These are phyloP conservation scores for Mortierella sp. DNA, from an alignment of 371 early-diverging fungal genomes.

Conservation along the genomic window DNA sequence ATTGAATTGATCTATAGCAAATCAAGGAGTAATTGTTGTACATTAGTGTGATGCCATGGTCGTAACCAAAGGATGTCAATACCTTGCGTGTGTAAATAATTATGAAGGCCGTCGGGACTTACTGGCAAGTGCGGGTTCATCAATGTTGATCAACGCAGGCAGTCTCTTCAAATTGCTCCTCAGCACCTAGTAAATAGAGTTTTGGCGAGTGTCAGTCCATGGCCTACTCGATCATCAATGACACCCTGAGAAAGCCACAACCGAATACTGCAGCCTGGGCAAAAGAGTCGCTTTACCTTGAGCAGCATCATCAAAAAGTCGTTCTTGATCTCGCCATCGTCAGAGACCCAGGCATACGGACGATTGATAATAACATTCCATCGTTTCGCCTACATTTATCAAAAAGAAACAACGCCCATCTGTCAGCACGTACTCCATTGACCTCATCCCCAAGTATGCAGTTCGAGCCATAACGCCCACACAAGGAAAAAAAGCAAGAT, in stretches of 20 bases:
- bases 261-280: too few species aligned
- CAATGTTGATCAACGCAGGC: slow-evolving; percentile 52
- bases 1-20: slow-evolving; percentile 40
- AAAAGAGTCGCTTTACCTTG: slow-evolving; percentile 22
- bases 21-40: neutral
- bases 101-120: neutral
- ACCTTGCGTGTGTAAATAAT: neutral
- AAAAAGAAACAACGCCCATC: too few species aligned
- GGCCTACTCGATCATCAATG: too few species aligned
- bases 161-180: slow-evolving; percentile 52
- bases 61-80: neutral
- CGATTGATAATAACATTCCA: slow-evolving; percentile 52
- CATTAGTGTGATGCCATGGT: neutral
- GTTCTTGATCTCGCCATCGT: slow-evolving; percentile 43
- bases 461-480: neutral
- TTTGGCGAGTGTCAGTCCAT: too few species aligned
- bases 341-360: slow-evolving; percentile 51
- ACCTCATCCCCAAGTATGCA: too few species aligned
- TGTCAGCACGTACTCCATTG: too few species aligned
- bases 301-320: slow-evolving; percentile 57
- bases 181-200: slow-evolving; percentile 31
- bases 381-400: slow-evolving; percentile 31
- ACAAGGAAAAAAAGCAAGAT: neutral
- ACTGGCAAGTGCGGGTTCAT: slow-evolving; percentile 51
- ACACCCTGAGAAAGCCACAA: too few species aligned